Conservation (phyloP, 1,284 basidiomycete genomes). For the Macrocystidia cucumis region DNA sequence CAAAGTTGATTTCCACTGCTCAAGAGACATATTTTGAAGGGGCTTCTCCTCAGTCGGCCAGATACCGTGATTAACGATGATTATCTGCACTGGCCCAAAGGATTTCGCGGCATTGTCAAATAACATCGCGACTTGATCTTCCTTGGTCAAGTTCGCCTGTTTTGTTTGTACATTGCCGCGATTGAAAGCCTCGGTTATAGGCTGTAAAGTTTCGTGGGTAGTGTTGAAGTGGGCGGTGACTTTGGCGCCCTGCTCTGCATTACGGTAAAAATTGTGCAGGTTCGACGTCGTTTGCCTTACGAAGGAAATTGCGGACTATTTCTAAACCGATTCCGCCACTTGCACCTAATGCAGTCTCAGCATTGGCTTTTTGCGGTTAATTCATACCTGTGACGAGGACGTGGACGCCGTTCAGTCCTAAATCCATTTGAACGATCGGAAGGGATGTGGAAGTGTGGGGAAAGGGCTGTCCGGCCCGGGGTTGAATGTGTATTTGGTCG, state of each 20-base stretch:
- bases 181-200: conserved; percentile 30
- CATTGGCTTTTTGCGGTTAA: neutral
- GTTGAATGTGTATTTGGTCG: too few species aligned
- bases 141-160: conserved; percentile 53
- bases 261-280: too few species aligned
- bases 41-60: conserved; percentile 39
- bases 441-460: too few species aligned
- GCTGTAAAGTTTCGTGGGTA: conserved; percentile 35
- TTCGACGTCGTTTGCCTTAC: conserved; percentile 21
- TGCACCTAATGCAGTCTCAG: conserved; percentile 33
- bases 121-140: conserved; percentile 40
- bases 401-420: conserved; percentile 29
- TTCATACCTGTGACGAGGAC: conserved; percentile 32
- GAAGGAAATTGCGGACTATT: conserved; percentile 30
- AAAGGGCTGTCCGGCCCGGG: too few species aligned
- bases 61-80: conserved; percentile 62
- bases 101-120: conserved; percentile 28
- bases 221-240: conserved; percentile 72
- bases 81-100: conserved; percentile 47
- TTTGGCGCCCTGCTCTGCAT: conserved; percentile 55
- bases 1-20: conserved; percentile 59
- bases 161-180: conserved; percentile 28
- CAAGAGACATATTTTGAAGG: conserved; percentile 52
- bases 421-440: conserved; percentile 22
- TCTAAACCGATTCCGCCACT: conserved; percentile 63